Evolutionary conservation across 2,329 filamentous ascomycete genomes (phyloP).

Genomic region (Cladorrhinum sp.): DNA sequence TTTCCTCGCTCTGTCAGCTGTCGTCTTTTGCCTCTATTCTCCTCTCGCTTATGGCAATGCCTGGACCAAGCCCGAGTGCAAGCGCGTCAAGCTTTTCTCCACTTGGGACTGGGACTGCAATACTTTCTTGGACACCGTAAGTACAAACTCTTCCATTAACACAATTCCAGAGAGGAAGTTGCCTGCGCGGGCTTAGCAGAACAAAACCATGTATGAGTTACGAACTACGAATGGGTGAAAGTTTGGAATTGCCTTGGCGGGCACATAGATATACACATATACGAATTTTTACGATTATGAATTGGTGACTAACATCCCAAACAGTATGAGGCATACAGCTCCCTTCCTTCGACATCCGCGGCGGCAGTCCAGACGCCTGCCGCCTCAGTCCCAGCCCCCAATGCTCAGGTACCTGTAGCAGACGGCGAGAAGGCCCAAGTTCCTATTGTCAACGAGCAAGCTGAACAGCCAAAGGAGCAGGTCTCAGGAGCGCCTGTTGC

Average conservation of each 20-base stretch:
- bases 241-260: background rate
- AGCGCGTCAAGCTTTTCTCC: slow-evolving; percentile 78
- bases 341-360: slow-evolving; percentile 25
- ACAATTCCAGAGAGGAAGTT: slow-evolving; percentile 37
- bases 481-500: slow-evolving; percentile 52
- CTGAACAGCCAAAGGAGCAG: slow-evolving; percentile 30
- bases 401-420: slow-evolving; percentile 20
- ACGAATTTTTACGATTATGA: background rate
- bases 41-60: slow-evolving; percentile 89
- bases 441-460: slow-evolving; percentile 25
- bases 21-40: slow-evolving; percentile 79
- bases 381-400: slow-evolving; percentile 16
- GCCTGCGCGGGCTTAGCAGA: slow-evolving; percentile 26
- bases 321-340: slow-evolving; percentile 50
- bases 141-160: slow-evolving; percentile 41
- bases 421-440: slow-evolving; percentile 30
- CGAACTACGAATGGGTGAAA: background rate
- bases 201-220: background rate
- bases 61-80: slow-evolving; percentile 89
- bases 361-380: slow-evolving; percentile 27
- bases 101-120: slow-evolving; percentile 99
- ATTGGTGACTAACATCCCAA: slow-evolving; percentile 10
- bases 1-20: slow-evolving; percentile 71
- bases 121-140: slow-evolving; percentile 82
- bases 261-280: slow-evolving; percentile 2